Percentiles rank a stretch among this genome's conserved stretches.
These are phyloP conservation scores for Aspergillus ochraceus DNA, from an alignment of 2,329 filamentous ascomycete species.

Conservation along the genomic window DNA sequence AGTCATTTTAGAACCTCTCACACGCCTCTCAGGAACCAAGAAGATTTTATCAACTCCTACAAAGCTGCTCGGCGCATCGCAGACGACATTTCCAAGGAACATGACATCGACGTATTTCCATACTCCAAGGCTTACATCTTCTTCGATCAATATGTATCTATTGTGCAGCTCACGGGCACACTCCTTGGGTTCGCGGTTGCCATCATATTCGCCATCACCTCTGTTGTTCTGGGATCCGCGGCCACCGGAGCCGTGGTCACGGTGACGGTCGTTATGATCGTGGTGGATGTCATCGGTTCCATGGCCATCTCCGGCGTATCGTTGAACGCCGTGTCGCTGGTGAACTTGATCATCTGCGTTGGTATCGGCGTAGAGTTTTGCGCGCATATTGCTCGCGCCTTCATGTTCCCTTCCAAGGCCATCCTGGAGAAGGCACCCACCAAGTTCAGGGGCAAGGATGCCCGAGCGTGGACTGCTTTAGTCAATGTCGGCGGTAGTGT, in stretches of 20 bases:
- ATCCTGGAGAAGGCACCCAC: slow-evolving; percentile 80
- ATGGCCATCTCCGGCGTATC: slow-evolving; percentile 90
- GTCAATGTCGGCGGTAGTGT: slow-evolving; percentile 94
- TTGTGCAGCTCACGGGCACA: slow-evolving; percentile 74
- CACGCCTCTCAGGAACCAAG: slow-evolving; percentile 79
- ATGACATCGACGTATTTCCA: slow-evolving; percentile 82
- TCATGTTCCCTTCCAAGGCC: slow-evolving; percentile 83
- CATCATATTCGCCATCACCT: slow-evolving; percentile 80
- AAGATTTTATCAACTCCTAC: slow-evolving; percentile 91
- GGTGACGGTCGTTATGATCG: slow-evolving; percentile 85
- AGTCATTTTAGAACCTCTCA: slow-evolving; percentile 93
- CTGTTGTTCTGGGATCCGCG: slow-evolving; percentile 78
- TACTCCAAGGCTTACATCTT: slow-evolving; percentile 99
- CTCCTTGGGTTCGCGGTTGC: slow-evolving; percentile 80
- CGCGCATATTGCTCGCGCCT: slow-evolving; percentile 91
- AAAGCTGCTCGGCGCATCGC: slow-evolving; percentile 86
- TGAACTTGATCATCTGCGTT: slow-evolving; percentile 95
- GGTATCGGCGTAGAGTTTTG: slow-evolving; percentile 98
- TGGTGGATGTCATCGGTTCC: slow-evolving; percentile 89
- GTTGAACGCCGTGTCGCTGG: slow-evolving; percentile 90
- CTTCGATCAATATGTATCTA: slow-evolving; percentile 93
- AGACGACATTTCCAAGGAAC: slow-evolving; percentile 67
- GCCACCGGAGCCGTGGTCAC: slow-evolving; percentile 81
- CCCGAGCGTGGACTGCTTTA: slow-evolving; percentile 86
- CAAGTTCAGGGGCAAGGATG: slow-evolving; percentile 77